Evolutionary conservation across 2,329 filamentous ascomycete genomes (phyloP), one percentile per base, ranked within the genome.

Genomic region (Colletotrichum chlorophyti): DNA sequence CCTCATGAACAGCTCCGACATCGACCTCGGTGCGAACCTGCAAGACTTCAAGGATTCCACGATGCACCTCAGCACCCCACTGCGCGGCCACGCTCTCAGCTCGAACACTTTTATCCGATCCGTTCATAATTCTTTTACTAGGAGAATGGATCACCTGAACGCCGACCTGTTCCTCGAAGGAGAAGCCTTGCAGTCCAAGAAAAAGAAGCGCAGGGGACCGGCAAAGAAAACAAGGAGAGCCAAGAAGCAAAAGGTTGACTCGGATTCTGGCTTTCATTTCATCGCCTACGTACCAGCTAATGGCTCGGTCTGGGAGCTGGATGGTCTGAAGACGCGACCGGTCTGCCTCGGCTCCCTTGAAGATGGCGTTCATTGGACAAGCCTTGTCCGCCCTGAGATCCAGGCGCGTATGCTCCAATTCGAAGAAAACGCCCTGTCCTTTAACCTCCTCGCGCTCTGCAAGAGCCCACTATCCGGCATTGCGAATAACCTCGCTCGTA

Each of bases 71-170:
- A 83, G 84, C 14, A 89, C 93, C 2, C 82, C 89, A 6, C 79
- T 91, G 24, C 86, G 93, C 38, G 95, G 94, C 10, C 82, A 93
- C 67, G 83, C 86, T 7, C 84, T 99, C 43, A 86, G 87, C 62
- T 83, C 84, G 48, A 91, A 93, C 67, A 78, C 84, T 9, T 91
- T 90, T 70, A 88, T 98, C 49, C 90, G 93, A 63, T 81, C 80
- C 26, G 87, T 91, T 27, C 95, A 98, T 73, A 98, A 98, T 70
- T 93, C 91, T 0, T 96, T 96, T 67, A 90, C 91, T 15, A 70
- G 90, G 24, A 89, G 90, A 57, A 87, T 90, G 71, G 92, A 97
- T 67, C 86, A 93, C 54, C 77, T 94, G 9, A 86, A 87, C 60
- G 84, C 85, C 23, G 90, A 96, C 65, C 74, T 94, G 9, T 79